Evolutionary conservation across 208 protist species (phyloP), one percentile per base, ranked within the genome.

Genomic region (Leptomonas pyrrhocoris): DNA sequence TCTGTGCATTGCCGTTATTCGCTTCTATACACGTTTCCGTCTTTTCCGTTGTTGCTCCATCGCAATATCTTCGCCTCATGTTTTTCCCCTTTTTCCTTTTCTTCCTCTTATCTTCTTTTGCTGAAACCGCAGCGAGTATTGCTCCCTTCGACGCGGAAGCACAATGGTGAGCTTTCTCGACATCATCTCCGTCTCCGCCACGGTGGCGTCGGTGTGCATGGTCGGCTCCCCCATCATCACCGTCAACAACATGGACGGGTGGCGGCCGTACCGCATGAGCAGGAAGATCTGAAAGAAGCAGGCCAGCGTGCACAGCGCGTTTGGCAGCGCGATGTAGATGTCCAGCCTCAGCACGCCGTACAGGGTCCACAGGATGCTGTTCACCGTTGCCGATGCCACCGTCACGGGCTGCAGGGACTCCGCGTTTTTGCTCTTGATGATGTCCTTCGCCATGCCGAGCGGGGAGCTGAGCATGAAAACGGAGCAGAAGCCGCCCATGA

Each of bases 401-500:
- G 74, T 85, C 0, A 80, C 50, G 1, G 86, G 86, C 62, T 85
- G 78, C 66, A 92, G 74, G 11, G 68, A 71, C 53, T 81, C 80
- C 15, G 86, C 86, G 59, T 89, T 92, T 46, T 81, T 82, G 48
- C 80, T 74, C 28, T 71, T 72, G 53, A 92, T 86, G 63, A 92
- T 92, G 71, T 74, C 59, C 68, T 68, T 76, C 19, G 73, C 77
- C 80, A 81, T 80, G 2, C 67, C 80, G 2, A 92, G 78, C 19
- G 86, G 86, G 1, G 86, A 92, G 55, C 80, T 85, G 11, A 92
- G 73, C 86, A 92, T 92, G 55, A 87, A 77, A 12, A 92, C 80
- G 34, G 72, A 81, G 49, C 71, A 77, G 53, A 63, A 85, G 19
- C 82, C 84, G 5, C 78, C 83, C 43, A 76, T 68, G 54, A 89